phyloP scores from a whole-genome alignment of 208 protist species.

The Crithidia mellificae region DNA sequence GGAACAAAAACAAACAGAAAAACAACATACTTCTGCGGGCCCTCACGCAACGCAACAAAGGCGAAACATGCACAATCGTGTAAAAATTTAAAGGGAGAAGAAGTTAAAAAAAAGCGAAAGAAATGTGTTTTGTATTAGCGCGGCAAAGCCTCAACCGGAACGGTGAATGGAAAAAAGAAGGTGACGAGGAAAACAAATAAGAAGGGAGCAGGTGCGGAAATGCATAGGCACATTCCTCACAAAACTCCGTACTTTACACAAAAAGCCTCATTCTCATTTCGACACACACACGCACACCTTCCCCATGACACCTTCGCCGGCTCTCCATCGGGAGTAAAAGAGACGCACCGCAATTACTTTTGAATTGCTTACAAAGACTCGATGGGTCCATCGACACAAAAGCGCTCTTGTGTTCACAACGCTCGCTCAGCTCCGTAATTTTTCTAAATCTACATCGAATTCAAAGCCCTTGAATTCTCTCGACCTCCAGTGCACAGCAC shows the following conservation, averaged over 20 bases:
- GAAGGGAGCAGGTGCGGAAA: not conserved
- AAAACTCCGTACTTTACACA: not conserved
- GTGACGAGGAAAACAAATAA: no score
- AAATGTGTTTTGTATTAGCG: constrained; percentile 13
- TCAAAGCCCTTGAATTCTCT: no score
- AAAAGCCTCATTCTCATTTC: no score
- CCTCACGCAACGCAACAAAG: not conserved
- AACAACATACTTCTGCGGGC: not conserved
- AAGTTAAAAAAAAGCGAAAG: not conserved
- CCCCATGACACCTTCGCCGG: not conserved
- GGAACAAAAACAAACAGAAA: not conserved
- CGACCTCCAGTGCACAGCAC: no score
- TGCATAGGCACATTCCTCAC: not conserved
- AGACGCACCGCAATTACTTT: constrained; percentile 2
- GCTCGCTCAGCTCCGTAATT: not conserved
- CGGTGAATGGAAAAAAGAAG: not conserved
- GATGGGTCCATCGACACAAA: not conserved
- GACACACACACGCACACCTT: not conserved
- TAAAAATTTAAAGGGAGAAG: no score
- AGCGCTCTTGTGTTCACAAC: not conserved
- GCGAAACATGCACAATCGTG: not conserved
- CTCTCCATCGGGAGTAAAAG: not conserved
- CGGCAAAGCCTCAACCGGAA: not conserved
- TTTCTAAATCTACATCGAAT: not conserved
- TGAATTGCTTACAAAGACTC: constrained; percentile 7